Base-by-base conservation (phyloP, 2,329 filamentous ascomycete species). In the Penicillium sp. region DNA sequence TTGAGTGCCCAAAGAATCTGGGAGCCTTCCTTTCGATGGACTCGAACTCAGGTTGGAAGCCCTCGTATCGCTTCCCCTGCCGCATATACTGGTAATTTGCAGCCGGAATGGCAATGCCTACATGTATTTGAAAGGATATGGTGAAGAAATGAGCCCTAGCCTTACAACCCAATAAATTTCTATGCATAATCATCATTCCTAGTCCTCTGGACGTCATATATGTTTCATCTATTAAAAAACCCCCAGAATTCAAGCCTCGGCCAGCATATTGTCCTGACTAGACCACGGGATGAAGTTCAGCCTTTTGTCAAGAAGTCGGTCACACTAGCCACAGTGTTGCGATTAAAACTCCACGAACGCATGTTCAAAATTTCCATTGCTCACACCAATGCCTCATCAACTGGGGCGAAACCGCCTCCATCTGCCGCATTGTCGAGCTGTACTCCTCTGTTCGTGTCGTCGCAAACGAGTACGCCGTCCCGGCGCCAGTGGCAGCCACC, bases 371-470 rank as follows among this genome's bases (percentile, higher is more conserved):
- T 1, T 18, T 26, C 59, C 59, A 61, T 33, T 61, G 59, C 12
- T 52, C 4, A 48, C 58, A 58, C 59, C 59, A 83, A 40, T 75
- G 74, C 46, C 63, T 68, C 74, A 82, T 75, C 67, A 82, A 50
- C 33, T 74, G 73, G 1, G 67, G 67, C 8, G 73, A 78, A 18
- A 82, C 67, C 0, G 75, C 67, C 20, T 67, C 67, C 54, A 79
- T 69, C 5, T 63, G 59, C 18, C 69, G 69, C 73, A 81, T 75
- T 1, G 79, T 78, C 49, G 67, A 63, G 56, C 80, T 82, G 8
- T 68, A 67, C 43, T 63, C 60, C 37, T 67, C 68, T 1, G 80
- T 79, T 14, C 69, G 68, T 41, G 62, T 65, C 66, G 76, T 77
- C 8, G 77, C 76, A 52, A 80, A 35, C 15, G 33, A 73, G 25